These are phyloP conservation scores for Limonium bicolor DNA, from an alignment of 148 eudicot genomes.

Conservation along the genomic window DNA sequence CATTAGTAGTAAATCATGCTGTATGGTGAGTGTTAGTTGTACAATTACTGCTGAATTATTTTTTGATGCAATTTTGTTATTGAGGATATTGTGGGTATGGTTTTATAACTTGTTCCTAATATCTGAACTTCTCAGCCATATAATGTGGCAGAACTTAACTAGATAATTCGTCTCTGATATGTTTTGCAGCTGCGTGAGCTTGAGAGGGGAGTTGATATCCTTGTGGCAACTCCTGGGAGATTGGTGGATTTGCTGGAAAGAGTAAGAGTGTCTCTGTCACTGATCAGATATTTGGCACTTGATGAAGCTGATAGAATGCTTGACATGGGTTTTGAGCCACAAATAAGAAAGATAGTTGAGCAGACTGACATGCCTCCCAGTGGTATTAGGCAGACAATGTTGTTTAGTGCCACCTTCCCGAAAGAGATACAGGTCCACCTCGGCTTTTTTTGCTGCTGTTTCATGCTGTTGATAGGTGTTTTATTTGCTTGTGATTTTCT, in stretches of 20 bases:
- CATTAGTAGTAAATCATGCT: too few relatives aligned
- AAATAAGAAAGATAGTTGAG: constrained; percentile 84
- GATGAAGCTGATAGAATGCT: constrained; percentile 96
- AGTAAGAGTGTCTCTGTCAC: constrained; percentile 58
- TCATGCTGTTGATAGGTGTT: too few relatives aligned
- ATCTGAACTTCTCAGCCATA: too few relatives aligned
- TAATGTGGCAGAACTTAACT: too few relatives aligned
- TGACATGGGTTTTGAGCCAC: constrained; percentile 98
- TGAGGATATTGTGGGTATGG: too few relatives aligned
- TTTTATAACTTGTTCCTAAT: too few relatives aligned
- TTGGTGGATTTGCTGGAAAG: constrained; percentile 85
- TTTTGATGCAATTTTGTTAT: too few relatives aligned
- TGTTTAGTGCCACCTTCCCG: constrained; percentile 92
- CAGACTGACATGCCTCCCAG: constrained; percentile 84
- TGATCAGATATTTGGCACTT: constrained; percentile 69
- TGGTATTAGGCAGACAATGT: constrained; percentile 76
- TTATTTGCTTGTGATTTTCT: too few relatives aligned
- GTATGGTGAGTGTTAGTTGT: too few relatives aligned
- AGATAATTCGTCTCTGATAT: background rate
- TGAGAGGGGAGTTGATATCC: constrained; percentile 84
- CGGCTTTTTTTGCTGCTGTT: background rate
- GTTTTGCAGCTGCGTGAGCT: constrained; percentile 60
- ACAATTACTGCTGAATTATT: too few relatives aligned
- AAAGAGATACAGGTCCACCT: constrained; percentile 72
- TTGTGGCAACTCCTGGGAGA: constrained; percentile 94